Conservation (phyloP, 305 asterid species). For the Fraxinus nigra region DNA sequence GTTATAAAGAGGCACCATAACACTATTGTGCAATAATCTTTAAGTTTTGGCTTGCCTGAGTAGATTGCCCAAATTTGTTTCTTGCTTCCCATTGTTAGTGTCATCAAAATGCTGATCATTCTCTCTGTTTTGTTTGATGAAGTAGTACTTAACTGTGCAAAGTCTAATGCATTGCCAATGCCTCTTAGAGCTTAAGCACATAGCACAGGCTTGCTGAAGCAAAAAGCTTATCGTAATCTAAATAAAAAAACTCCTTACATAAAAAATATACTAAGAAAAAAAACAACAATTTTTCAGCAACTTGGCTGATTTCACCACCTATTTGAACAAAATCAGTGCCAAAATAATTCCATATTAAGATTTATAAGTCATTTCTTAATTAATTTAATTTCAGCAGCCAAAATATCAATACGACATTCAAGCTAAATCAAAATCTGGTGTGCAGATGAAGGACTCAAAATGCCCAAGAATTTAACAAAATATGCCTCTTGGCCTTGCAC, state of each 20-base stretch:
- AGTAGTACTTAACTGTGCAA: not conserved
- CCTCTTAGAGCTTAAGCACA: not conserved
- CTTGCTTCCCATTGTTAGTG: not conserved
- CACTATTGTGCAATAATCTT: not conserved
- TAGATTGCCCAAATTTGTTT: not conserved
- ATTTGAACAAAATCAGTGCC: not conserved
- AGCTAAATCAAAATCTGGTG: not conserved
- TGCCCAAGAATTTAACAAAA: not conserved
- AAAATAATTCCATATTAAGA: not conserved
- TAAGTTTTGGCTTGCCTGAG: not conserved
- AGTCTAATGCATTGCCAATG: not conserved
- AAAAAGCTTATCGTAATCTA: not conserved
- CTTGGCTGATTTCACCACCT: not conserved
- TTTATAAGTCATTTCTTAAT: not conserved
- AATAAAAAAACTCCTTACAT: not conserved
- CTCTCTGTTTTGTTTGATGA: not conserved
- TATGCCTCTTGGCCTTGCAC: not conserved
- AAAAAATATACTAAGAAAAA: not conserved
- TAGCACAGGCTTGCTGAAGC: not conserved
- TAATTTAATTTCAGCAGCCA: not conserved
- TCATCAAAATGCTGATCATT: not conserved
- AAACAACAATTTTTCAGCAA: not conserved
- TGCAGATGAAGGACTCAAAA: not conserved
- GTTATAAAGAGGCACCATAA: not conserved
- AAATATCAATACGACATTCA: not conserved